Evolutionary conservation across 73 alveolate species (phyloP), one percentile per base, ranked within the genome.

Genomic region (Paramecium primaurelia): DNA sequence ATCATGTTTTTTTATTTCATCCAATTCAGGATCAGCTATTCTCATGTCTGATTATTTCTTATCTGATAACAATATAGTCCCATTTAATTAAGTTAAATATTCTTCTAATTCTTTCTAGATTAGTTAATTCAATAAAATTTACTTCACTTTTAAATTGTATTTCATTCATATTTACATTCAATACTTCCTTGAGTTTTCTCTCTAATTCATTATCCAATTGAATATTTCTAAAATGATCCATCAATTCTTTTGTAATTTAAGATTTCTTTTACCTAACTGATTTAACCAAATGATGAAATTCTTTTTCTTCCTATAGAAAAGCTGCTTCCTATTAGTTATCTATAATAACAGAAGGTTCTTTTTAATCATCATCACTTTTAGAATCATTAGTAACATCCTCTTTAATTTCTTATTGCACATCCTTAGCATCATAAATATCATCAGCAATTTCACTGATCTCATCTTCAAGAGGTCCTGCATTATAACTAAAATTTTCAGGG

Each of bases 311-410:
- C 28, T 80, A 47, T 9, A 80, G 44, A 36, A 80, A 80, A 8
- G 47, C 91, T n/a, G 91, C 91, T 44, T 80, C 91, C 14, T 44
- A 10, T 80, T 80, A n/a, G 26, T 80, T 80, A 42, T 80, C 91
- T 2, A 40, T 44, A 26, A 42, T 80, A 42, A 45, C 58, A 9
- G 71, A 40, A 5, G 75, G 77, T 45, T 80, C 91, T 18, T 42
- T 32, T 80, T 80, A 59, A 25, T 9, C 58, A 18, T 44, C 75
- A 25, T 47, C 91, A 32, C 45, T 64, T 47, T 47, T 64, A 20
- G 91, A 80, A 25, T 80, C 84, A 64, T 64, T 64, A 14, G 84
- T 26, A 18, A 80, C 73, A 22, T 80, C 91, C 6, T 80, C 91
- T 20, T 80, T 44, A 12, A 80, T 80, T 14, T 49, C 75, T 80